Conservation (phyloP, 139 green algal species). For the Tetradesmus lagerheimii region DNA sequence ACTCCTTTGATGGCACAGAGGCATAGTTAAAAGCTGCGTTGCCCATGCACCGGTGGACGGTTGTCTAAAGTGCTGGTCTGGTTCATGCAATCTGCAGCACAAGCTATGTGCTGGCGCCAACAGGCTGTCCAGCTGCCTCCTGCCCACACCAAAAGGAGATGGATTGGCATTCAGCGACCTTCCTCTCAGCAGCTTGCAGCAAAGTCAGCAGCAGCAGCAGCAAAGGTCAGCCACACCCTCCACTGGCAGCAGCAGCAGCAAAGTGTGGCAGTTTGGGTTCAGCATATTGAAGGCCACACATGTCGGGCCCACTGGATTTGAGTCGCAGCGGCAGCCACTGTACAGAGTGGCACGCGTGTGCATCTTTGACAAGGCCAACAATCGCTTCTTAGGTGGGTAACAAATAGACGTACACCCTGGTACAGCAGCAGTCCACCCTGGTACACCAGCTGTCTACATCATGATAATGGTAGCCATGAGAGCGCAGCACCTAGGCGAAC, state of each 20-base stretch:
- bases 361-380: conserved; percentile 21
- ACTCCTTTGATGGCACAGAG: too few relatives aligned
- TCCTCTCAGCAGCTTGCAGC: neutral
- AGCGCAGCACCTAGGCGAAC: too few relatives aligned
- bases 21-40: too few relatives aligned
- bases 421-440: too few relatives aligned
- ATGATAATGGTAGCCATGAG: too few relatives aligned
- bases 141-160: conserved; percentile 1
- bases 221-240: neutral
- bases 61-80: too few relatives aligned
- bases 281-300: neutral
- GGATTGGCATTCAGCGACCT: neutral
- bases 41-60: too few relatives aligned
- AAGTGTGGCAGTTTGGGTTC: conserved; percentile 22
- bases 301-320: conserved; percentile 8
- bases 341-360: neutral
- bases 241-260: neutral
- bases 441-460: too few relatives aligned
- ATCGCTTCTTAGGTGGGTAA: neutral
- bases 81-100: neutral
- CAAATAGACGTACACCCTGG: too few relatives aligned
- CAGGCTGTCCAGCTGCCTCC: conserved; percentile 3
- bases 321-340: neutral
- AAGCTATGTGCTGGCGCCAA: conserved; percentile 14
- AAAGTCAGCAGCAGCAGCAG: neutral